A percentile compares a stretch with the other conserved stretches of the same genome.
Conservation (phyloP, 176 grass and related monocot genomes). For the Aegilops speltoides region DNA sequence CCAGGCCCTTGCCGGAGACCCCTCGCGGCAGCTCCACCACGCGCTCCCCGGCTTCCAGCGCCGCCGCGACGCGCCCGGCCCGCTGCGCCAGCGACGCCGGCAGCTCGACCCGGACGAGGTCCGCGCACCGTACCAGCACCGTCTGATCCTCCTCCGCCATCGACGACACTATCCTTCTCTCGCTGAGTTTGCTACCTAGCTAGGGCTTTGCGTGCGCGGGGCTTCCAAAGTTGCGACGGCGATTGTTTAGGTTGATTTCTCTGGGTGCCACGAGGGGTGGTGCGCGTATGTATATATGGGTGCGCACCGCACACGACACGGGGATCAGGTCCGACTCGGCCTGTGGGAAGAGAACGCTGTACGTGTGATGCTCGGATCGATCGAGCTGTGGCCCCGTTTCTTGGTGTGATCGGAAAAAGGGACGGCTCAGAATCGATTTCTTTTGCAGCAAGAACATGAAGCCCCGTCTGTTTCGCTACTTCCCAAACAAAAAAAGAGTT, state of each 20-base stretch:
- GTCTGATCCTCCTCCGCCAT: neutral
- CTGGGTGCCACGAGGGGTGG: neutral
- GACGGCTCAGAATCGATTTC: neutral
- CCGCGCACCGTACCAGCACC: conserved; percentile 36
- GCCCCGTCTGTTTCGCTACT: too few species aligned
- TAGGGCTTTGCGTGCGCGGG: too few species aligned
- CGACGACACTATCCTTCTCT: neutral
- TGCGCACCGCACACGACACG: neutral
- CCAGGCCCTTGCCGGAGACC: conserved; percentile 1
- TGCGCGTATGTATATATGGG: neutral
- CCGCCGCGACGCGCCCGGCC: neutral
- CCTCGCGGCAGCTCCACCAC: neutral
- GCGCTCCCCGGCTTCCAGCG: neutral
- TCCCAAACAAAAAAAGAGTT: too few species aligned
- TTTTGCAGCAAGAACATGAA: too few species aligned
- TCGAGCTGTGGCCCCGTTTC: neutral
- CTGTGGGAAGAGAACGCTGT: neutral
- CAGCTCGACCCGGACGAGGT: conserved; percentile 22
- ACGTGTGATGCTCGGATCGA: neutral
- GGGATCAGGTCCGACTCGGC: neutral
- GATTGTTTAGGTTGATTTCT: neutral
- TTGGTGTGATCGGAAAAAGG: neutral
- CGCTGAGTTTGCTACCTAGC: neutral
- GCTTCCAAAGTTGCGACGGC: too few species aligned
- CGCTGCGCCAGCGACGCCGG: neutral